Evolutionary conservation across 108 stramenopile species (phyloP).

Genomic region (Nitzschia palea): DNA sequence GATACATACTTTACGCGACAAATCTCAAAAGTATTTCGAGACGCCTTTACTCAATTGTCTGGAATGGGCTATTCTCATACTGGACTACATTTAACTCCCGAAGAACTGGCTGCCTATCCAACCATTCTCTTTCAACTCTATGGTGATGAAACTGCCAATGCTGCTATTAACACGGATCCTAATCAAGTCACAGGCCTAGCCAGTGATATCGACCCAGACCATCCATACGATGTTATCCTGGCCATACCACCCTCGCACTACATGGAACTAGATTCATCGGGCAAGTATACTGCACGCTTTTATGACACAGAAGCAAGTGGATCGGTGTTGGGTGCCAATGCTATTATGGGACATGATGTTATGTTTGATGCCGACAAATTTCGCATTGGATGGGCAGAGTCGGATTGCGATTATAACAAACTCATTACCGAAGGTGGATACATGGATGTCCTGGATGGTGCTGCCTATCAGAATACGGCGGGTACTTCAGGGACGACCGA

Average conservation of each 20-base stretch:
- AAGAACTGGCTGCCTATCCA: constrained; percentile 70
- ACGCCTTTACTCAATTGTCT: constrained; percentile 58
- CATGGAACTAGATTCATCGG: constrained; percentile 61
- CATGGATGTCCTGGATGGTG: constrained; percentile 5
- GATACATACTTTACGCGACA: constrained; percentile 87
- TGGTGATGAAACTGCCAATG: constrained; percentile 38
- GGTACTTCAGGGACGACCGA: background rate
- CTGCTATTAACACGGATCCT: constrained; percentile 16
- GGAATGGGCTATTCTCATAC: constrained; percentile 51
- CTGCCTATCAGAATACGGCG: background rate
- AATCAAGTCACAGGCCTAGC: constrained; percentile 49
- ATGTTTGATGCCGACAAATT: constrained; percentile 67
- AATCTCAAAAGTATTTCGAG: constrained; percentile 54
- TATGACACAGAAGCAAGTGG: constrained; percentile 82
- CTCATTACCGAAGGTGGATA: background rate
- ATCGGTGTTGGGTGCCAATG: constrained; percentile 91
- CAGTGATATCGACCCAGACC: constrained; percentile 48
- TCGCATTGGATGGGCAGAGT: constrained; percentile 21
- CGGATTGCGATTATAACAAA: constrained; percentile 11
- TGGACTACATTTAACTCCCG: constrained; percentile 38
- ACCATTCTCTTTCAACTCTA: constrained; percentile 81
- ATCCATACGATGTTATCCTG: constrained; percentile 69
- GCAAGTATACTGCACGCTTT: constrained; percentile 65
- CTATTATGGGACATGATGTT: constrained; percentile 94
- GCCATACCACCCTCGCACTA: constrained; percentile 84